These are phyloP conservation scores for Penicillium sp. DNA, from an alignment of 2,329 filamentous ascomycete species.

Conservation along the genomic window DNA sequence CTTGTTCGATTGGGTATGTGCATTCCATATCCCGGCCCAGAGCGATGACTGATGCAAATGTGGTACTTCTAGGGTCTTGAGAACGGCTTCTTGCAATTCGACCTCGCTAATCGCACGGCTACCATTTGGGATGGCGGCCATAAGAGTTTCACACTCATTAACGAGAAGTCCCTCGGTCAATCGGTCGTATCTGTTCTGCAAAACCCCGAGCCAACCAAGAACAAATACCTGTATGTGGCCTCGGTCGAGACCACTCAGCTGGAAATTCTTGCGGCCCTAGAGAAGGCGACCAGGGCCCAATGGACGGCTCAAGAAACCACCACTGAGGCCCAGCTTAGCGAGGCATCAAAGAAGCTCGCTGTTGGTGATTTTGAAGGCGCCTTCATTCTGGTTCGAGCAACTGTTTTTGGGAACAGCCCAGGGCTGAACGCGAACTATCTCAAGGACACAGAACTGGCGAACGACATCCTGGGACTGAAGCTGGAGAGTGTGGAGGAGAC, in stretches of 20 bases:
- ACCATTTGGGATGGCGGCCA: constrained; percentile 61
- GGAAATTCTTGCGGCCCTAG: constrained; percentile 56
- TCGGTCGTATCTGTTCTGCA: constrained; percentile 56
- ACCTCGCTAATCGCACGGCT: constrained; percentile 52
- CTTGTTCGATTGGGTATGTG: constrained; percentile 62
- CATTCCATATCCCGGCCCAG: not conserved
- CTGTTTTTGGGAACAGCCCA: constrained; percentile 20
- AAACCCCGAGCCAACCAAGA: constrained; percentile 55
- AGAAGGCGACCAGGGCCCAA: constrained; percentile 55
- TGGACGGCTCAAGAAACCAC: constrained; percentile 52
- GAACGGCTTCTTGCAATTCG: constrained; percentile 55
- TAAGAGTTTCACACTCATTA: constrained; percentile 54
- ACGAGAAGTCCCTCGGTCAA: constrained; percentile 54
- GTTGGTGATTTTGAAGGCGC: constrained; percentile 28
- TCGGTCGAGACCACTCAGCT: constrained; percentile 62
- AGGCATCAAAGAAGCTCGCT: constrained; percentile 21
- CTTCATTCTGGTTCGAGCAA: constrained; percentile 26
- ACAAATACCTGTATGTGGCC: constrained; percentile 60
- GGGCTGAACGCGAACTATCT: constrained; percentile 27
- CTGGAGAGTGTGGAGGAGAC: constrained; percentile 25
- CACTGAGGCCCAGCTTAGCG: constrained; percentile 26
- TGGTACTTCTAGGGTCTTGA: constrained; percentile 43
- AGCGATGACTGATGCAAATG: not conserved
- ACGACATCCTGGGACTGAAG: constrained; percentile 25
- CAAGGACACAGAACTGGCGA: constrained; percentile 26